Evolutionary conservation across 306 rosid species (phyloP).

Genomic region (Lathyrus aphaca): DNA sequence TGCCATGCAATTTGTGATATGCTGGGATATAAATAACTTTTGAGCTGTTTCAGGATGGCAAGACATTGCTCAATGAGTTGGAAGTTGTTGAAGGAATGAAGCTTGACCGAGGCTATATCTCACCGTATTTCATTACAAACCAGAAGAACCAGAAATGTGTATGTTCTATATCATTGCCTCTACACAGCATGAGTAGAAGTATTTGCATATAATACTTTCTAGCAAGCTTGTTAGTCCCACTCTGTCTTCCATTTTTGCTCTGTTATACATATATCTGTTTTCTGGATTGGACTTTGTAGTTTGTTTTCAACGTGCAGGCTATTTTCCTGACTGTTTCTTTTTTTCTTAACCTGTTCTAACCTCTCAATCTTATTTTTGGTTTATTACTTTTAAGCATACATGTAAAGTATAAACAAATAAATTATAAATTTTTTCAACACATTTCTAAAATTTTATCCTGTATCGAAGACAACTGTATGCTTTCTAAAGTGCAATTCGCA

Average conservation of each 20-base stretch:
- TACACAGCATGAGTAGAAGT: background rate
- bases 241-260: background rate
- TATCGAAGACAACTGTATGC: background rate
- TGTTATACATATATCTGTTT: background rate
- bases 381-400: background rate
- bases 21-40: constrained; percentile 20
- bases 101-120: constrained; percentile 94
- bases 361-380: background rate
- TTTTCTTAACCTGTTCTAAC: background rate
- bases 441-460: constrained; percentile 31
- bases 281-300: background rate
- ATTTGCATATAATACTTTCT: background rate
- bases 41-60: constrained; percentile 79
- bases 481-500: background rate
- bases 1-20: constrained; percentile 1
- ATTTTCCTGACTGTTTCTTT: background rate
- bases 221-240: background rate
- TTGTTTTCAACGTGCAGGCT: background rate
- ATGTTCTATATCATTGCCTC: constrained; percentile 41
- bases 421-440: background rate
- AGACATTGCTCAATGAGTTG: constrained; percentile 85
- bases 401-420: background rate
- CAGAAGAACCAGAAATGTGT: constrained; percentile 96
- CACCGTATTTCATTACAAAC: constrained; percentile 92
- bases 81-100: constrained; percentile 99